Evolutionary conservation across 2,329 filamentous ascomycete species (phyloP).

Genomic region (Sporothrix phasma): DNA sequence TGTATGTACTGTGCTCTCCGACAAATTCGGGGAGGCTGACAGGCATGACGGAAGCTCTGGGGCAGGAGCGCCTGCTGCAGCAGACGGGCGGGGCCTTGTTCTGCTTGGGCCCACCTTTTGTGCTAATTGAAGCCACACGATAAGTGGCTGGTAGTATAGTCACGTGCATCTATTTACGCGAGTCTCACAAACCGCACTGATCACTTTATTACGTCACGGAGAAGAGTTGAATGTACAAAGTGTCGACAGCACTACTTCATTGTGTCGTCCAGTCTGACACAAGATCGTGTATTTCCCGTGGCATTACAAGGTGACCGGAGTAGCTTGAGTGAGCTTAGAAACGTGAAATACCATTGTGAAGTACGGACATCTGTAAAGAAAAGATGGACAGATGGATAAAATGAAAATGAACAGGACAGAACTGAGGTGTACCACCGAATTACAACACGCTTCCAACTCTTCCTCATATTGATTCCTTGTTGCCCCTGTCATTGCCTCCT

Average conservation of each 20-base stretch:
- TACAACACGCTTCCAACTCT: background rate
- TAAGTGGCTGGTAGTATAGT: background rate
- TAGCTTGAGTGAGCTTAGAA: background rate
- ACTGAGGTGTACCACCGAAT: background rate
- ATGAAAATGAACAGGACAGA: background rate
- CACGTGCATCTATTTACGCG: no score
- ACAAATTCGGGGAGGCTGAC: background rate
- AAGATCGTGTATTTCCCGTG: no score
- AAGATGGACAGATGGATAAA: background rate
- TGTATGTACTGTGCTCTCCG: background rate
- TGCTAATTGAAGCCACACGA: background rate
- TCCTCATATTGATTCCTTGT: background rate
- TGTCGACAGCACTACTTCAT: no score
- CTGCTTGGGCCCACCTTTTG: background rate
- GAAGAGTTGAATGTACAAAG: no score
- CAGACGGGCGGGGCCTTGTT: background rate
- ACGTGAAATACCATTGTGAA: background rate
- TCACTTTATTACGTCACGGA: no score
- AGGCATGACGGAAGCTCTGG: conserved; percentile 7
- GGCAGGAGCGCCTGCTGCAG: background rate
- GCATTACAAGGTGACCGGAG: background rate
- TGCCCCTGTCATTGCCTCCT: background rate
- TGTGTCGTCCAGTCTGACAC: no score
- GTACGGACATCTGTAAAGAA: background rate
- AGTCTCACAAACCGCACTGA: no score